Evolutionary conservation across 2,329 filamentous ascomycete genomes (phyloP).

Genomic region (Exophiala alcalophila): DNA sequence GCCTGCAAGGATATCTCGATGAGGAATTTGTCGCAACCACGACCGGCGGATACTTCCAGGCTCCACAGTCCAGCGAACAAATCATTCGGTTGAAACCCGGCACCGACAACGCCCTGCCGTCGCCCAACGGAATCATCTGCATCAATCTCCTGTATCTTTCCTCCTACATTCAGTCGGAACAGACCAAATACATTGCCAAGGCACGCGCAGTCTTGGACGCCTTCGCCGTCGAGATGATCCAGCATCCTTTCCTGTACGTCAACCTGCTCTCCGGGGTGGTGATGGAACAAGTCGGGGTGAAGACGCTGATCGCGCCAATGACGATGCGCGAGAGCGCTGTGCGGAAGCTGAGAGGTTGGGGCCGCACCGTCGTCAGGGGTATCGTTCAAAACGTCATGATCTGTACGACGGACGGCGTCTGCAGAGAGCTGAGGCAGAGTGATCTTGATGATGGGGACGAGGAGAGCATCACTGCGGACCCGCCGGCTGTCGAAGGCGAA

Average conservation of each 20-base stretch:
- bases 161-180: constrained; percentile 63
- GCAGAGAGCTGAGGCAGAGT: constrained; percentile 24
- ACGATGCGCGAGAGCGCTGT: constrained; percentile 24
- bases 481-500: constrained; percentile 11
- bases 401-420: constrained; percentile 25
- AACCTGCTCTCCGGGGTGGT: constrained; percentile 76
- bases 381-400: constrained; percentile 27
- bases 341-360: constrained; percentile 26
- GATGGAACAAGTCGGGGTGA: constrained; percentile 66
- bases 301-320: constrained; percentile 51
- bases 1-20: constrained; percentile 72
- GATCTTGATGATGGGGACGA: constrained; percentile 28
- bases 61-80: constrained; percentile 17
- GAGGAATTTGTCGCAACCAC: constrained; percentile 69
- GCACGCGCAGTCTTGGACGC: constrained; percentile 74
- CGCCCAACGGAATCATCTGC: constrained; percentile 82
- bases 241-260: constrained; percentile 89
- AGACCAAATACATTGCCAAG: constrained; percentile 49
- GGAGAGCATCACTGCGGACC: no score
- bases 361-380: constrained; percentile 26
- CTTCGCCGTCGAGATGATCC: constrained; percentile 86
- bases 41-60: constrained; percentile 25
- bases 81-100: constrained; percentile 82
- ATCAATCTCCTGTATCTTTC: constrained; percentile 81
- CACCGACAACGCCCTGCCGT: constrained; percentile 89